Base-by-base conservation (phyloP, 202 grass and related monocot species). In the Panicum virgatum region DNA sequence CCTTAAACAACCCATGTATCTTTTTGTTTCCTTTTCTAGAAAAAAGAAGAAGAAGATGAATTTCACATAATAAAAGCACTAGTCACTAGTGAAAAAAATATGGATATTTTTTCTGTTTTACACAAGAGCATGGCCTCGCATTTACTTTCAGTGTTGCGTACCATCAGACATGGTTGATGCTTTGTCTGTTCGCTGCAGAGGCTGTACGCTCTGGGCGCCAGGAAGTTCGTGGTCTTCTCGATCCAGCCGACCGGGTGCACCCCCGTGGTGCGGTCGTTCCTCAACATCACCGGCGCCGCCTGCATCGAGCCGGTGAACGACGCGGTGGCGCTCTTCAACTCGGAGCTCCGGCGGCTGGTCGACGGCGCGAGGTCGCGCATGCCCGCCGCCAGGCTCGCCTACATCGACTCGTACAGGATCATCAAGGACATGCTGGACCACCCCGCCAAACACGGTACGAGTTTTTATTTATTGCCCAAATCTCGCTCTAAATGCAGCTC, bases 191-290 rank as follows among this genome's bases (percentile, higher is more conserved):
- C 5, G 23, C 10, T 46, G n/a, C 82, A 93, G 91, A 88, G 74
- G 52, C 76, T 90, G 12, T 88, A 93, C 26, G 72, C 40, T 57
- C 70, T 93, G 0, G 91, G 91, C 12, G 91, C 85, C 1, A 85
- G 85, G 58, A 93, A 93, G 73, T 93, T 90, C 9, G 85, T 88
- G 57, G 3, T 93, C 43, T 93, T 93, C 82, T 86, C 91, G 22
- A 82, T 93, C 69, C 91, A 93, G 66, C 77, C 88, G 58, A 88
- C 80, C 9, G 91, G 91, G 27, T 93, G 91, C 69, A 30, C 83
- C 37, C 91, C 91, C 0, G 82, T 84, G 74, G 91, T 90, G 57
- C 60, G 82, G n/a, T 48, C 85, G 18, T 77, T 60, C 76, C 43
- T 82, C 43, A 78, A 80, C 29, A 23, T 51, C 29, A 87, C 85